Conservation (phyloP, 495 filamentous ascomycete species). For the Pyronema domesticum region DNA sequence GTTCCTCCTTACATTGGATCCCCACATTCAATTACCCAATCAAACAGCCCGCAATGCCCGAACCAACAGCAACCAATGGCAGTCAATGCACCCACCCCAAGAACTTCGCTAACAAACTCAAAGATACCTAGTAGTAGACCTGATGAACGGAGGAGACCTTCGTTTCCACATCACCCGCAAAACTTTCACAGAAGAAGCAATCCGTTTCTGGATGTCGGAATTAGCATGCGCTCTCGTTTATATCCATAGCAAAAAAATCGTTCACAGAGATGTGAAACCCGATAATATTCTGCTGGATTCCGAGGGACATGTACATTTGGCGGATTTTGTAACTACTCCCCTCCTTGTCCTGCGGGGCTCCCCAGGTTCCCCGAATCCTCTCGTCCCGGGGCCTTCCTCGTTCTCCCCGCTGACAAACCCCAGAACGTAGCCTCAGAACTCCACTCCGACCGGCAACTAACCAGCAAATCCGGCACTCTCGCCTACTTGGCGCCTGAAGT, state of each 20-base stretch:
- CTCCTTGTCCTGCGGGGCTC: not conserved
- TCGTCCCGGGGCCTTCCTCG: too few species aligned
- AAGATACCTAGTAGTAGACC: conserved; percentile 92
- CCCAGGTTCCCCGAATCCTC: not conserved
- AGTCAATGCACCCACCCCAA: not conserved
- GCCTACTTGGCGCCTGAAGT: conserved; percentile 95
- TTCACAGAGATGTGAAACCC: conserved; percentile 92
- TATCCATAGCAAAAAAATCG: conserved; percentile 79
- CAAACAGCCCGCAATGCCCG: too few species aligned
- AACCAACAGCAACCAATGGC: conserved; percentile 1
- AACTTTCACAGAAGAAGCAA: conserved; percentile 92
- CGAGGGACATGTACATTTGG: conserved; percentile 91
- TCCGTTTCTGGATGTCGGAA: conserved; percentile 91
- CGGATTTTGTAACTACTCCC: conserved; percentile 65
- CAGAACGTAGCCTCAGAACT: conserved; percentile 96
- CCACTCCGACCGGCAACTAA: conserved; percentile 58
- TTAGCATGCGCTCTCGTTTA: conserved; percentile 83
- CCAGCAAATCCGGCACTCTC: conserved; percentile 89
- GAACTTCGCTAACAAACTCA: not conserved
- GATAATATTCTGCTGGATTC: conserved; percentile 90
- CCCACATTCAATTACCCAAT: too few species aligned
- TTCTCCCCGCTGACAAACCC: not conserved
- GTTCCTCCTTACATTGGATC: not conserved
- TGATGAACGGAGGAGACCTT: conserved; percentile 95
- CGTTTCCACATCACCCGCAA: conserved; percentile 97